phyloP scores from a whole-genome alignment of 1,284 basidiomycete species.

The Trametes polyzona region DNA sequence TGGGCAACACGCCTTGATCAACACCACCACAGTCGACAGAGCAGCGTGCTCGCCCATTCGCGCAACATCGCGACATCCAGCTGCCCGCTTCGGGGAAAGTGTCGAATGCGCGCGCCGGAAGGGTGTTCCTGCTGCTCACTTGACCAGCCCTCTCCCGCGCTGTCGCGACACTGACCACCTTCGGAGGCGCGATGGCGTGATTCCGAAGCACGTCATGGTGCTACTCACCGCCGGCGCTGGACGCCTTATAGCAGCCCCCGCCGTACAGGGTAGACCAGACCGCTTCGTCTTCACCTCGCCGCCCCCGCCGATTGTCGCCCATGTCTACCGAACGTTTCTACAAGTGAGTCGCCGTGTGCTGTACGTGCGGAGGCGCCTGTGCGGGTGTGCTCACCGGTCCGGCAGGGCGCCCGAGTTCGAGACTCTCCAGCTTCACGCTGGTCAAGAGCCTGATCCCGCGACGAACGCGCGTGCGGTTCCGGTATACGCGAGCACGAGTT shows the following conservation, averaged over 20 bases:
- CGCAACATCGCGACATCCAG: constrained; percentile 10
- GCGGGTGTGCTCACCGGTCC: not conserved
- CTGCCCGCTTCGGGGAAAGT: not conserved
- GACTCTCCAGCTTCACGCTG: constrained; percentile 84
- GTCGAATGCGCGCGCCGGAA: not conserved
- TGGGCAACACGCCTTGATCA: too few species aligned
- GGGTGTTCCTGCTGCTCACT: not conserved
- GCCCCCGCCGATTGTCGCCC: not conserved
- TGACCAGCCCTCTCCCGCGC: constrained; percentile 8
- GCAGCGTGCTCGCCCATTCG: too few species aligned
- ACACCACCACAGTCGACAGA: too few species aligned
- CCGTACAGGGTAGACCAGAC: not conserved
- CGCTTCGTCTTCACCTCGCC: not conserved
- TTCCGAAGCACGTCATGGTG: constrained; percentile 10
- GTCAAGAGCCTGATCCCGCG: constrained; percentile 71
- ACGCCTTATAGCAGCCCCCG: constrained; percentile 1
- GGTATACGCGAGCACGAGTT: constrained; percentile 81
- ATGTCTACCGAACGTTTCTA: constrained; percentile 29
- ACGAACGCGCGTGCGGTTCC: constrained; percentile 84
- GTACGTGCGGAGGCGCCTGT: not conserved
- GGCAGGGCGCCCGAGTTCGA: constrained; percentile 74
- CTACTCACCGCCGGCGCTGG: not conserved
- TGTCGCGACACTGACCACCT: constrained; percentile 7
- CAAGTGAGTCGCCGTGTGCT: constrained; percentile 23
- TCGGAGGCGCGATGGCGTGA: constrained; percentile 7